These are phyloP conservation scores for Auricularia sp. DNA, from an alignment of 768 basidiomycete genomes.

Conservation along the genomic window DNA sequence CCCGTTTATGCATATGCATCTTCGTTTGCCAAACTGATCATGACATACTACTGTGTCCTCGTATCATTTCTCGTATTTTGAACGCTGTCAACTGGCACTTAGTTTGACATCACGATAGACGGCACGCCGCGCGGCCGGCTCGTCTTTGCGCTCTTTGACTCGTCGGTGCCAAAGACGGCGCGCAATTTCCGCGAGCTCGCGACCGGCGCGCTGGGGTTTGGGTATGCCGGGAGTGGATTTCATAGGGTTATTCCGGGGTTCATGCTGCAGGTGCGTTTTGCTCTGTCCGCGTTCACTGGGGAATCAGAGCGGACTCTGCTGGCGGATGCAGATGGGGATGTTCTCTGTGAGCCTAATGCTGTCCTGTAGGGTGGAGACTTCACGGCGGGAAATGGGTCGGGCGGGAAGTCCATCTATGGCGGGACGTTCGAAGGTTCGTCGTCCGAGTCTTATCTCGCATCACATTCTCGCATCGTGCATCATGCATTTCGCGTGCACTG, in stretches of 20 bases:
- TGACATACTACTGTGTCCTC: too few relatives aligned
- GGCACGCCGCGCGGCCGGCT: background rate
- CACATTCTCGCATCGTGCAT: background rate
- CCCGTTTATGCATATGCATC: too few relatives aligned
- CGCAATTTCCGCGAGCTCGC: background rate
- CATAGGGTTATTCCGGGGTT: slow-evolving; percentile 36
- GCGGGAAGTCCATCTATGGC: slow-evolving; percentile 74
- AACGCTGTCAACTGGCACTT: too few relatives aligned
- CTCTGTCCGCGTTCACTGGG: background rate
- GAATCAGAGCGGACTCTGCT: too few relatives aligned
- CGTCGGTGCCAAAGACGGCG: background rate
- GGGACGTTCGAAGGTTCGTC: slow-evolving; percentile 48
- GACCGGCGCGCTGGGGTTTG: slow-evolving; percentile 52
- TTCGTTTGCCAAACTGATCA: too few relatives aligned
- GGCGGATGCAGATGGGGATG: too few relatives aligned
- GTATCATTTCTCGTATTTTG: too few relatives aligned
- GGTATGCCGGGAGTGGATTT: slow-evolving; percentile 62
- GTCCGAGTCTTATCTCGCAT: background rate
- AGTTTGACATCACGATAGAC: background rate
- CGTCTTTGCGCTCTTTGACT: background rate
- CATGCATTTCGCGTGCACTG: too few relatives aligned
- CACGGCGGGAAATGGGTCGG: slow-evolving; percentile 54
- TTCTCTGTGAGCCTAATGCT: too few relatives aligned
- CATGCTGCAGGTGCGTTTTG: background rate
- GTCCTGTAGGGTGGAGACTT: slow-evolving; percentile 15